A percentile compares a stretch with the other conserved stretches of the same genome.
Evolutionary conservation across 352 stramenopile species (phyloP).

Genomic region (Hyaloperonospora arabidopsidis): DNA sequence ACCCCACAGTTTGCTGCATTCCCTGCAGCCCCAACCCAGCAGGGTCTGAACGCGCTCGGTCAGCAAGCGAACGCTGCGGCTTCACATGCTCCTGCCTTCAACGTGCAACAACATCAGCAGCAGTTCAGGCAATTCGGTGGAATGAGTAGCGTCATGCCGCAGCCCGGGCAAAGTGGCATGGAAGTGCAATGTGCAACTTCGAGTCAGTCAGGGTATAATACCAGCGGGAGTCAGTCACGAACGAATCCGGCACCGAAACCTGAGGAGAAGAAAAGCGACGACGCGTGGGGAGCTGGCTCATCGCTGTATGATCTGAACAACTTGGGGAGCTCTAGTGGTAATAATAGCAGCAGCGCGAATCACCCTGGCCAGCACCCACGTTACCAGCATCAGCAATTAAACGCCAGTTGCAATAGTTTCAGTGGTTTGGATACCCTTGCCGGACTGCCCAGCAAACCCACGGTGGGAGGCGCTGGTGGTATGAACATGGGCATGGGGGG

Average conservation of each 20-base stretch:
- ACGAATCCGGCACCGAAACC: slow-evolving; percentile 24
- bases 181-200: slow-evolving; percentile 29
- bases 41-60: slow-evolving; percentile 43
- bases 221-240: slow-evolving; percentile 23
- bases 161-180: slow-evolving; percentile 31
- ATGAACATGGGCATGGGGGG: slow-evolving; percentile 56
- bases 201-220: slow-evolving; percentile 39
- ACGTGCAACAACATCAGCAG: slow-evolving; percentile 29
- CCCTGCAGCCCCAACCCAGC: slow-evolving; percentile 28
- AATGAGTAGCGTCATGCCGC: slow-evolving; percentile 37
- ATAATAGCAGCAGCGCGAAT: slow-evolving; percentile 15
- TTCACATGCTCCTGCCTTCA: slow-evolving; percentile 38
- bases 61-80: slow-evolving; percentile 30
- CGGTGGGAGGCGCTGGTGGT: slow-evolving; percentile 33
- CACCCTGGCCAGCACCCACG: slow-evolving; percentile 26
- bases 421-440: slow-evolving; percentile 74
- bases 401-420: slow-evolving; percentile 59
- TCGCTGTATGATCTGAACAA: slow-evolving; percentile 79
- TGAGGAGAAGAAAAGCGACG: slow-evolving; percentile 54
- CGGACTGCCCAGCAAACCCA: slow-evolving; percentile 64
- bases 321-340: slow-evolving; percentile 32
- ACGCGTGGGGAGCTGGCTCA: slow-evolving; percentile 74
- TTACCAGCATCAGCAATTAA: slow-evolving; percentile 15
- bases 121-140: slow-evolving; percentile 38
- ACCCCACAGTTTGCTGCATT: slow-evolving; percentile 40